Evolutionary conservation across 768 basidiomycete species (phyloP).

Genomic region (Collybia nuda): DNA sequence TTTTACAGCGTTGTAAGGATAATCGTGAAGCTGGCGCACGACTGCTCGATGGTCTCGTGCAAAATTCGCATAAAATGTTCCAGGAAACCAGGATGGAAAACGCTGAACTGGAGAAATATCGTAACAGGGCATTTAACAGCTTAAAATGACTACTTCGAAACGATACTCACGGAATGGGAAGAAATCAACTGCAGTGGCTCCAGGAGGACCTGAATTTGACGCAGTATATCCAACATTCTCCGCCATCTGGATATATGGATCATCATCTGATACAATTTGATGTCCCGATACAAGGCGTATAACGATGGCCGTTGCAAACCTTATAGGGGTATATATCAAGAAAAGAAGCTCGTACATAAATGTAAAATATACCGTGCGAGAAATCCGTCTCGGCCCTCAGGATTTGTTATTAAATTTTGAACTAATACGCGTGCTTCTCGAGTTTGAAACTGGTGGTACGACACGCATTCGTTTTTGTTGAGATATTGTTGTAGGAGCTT

Average conservation of each 20-base stretch:
- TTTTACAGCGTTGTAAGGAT: slow-evolving; percentile 28
- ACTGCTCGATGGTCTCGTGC: slow-evolving; percentile 13
- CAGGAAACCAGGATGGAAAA: slow-evolving; percentile 34
- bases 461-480: slow-evolving; percentile 6
- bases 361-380: slow-evolving; percentile 9
- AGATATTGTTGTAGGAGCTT: slow-evolving; percentile 12
- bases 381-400: slow-evolving; percentile 15
- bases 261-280: slow-evolving; percentile 25
- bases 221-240: slow-evolving; percentile 25
- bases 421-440: slow-evolving; percentile 17
- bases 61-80: slow-evolving; percentile 19
- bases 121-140: not conserved
- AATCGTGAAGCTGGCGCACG: slow-evolving; percentile 24
- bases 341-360: not conserved
- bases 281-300: slow-evolving; percentile 29
- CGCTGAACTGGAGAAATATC: slow-evolving; percentile 20
- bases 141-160: too few relatives aligned
- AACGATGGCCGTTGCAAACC: slow-evolving; percentile 12
- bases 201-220: slow-evolving; percentile 19
- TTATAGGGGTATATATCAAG: not conserved
- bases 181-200: slow-evolving; percentile 1
- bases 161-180: slow-evolving; percentile 14
- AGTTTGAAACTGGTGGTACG: slow-evolving; percentile 7
- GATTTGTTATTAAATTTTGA: slow-evolving; percentile 7
- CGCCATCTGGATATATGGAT: slow-evolving; percentile 33